These are phyloP conservation scores for Takashimella tepidaria DNA, from an alignment of 1,284 basidiomycete genomes.

Conservation along the genomic window DNA sequence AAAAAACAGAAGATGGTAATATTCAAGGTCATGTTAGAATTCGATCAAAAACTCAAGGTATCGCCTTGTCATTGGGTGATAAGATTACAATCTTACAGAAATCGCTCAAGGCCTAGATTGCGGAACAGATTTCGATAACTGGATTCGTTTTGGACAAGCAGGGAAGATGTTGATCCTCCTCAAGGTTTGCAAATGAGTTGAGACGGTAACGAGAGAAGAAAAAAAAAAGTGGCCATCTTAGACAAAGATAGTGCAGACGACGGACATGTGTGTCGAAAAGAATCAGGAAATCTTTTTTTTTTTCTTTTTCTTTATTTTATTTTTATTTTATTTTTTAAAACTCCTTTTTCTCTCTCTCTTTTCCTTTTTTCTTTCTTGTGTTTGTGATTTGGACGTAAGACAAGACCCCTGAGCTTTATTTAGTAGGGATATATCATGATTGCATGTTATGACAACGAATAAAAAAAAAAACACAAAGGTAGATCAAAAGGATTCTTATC, in stretches of 20 bases:
- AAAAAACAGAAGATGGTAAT: conserved; percentile 73
- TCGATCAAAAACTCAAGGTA: conserved; percentile 91
- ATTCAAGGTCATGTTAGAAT: conserved; percentile 89
- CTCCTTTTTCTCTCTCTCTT: neutral
- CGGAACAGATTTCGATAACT: no score
- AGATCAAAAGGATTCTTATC: no score
- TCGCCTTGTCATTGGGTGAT: conserved; percentile 88
- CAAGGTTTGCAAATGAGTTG: no score
- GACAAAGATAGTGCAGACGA: neutral
- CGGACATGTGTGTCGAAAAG: neutral
- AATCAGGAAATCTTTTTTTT: neutral
- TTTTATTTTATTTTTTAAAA: neutral
- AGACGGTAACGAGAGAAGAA: no score
- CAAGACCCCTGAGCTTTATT: neutral
- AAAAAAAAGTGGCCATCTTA: no score
- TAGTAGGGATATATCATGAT: neutral
- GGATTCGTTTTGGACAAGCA: no score
- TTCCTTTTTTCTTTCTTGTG: neutral
- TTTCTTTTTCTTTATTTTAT: neutral
- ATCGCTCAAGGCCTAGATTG: conserved; percentile 16
- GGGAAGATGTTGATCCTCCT: no score
- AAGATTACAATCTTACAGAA: conserved; percentile 55
- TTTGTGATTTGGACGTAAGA: neutral
- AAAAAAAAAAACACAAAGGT: no score
- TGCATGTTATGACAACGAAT: conserved; percentile 21